phyloP scores from a whole-genome alignment of 2,329 filamentous ascomycete species.

The Colletotrichum siamense region DNA sequence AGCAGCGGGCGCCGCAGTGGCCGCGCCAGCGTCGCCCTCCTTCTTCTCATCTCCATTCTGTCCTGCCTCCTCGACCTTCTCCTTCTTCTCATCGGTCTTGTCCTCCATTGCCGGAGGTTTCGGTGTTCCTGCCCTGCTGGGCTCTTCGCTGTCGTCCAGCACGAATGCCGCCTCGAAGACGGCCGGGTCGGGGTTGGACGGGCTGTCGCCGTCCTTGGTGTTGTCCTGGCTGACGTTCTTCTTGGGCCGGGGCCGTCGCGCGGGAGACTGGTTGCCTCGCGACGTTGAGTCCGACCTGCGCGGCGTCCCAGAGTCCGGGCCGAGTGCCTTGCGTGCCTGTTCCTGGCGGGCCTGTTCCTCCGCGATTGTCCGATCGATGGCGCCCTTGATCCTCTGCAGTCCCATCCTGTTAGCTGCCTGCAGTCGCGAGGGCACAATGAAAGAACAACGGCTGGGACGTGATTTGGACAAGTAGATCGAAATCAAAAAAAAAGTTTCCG shows the following conservation, averaged over 20 bases:
- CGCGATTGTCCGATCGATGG: conserved; percentile 85
- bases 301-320: conserved; percentile 6
- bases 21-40: conserved; percentile 10
- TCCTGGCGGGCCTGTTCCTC: conserved; percentile 88
- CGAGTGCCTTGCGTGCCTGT: conserved; percentile 29
- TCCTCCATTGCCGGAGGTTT: conserved; percentile 38
- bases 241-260: conserved; percentile 41
- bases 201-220: conserved; percentile 41
- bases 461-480: background rate
- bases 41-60: conserved; percentile 28
- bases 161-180: conserved; percentile 89
- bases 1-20: conserved; percentile 25
- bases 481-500: background rate
- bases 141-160: conserved; percentile 81
- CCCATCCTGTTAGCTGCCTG: background rate
- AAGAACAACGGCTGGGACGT: too few relatives aligned
- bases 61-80: conserved; percentile 21
- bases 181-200: conserved; percentile 76
- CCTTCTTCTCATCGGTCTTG: conserved; percentile 30
- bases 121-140: conserved; percentile 67
- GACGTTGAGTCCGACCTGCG: conserved; percentile 40
- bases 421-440: background rate
- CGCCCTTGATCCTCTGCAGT: conserved; percentile 76
- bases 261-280: conserved; percentile 12
- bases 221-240: conserved; percentile 34